Percentiles rank a stretch among this genome's conserved stretches.
Conservation (phyloP, 2,329 filamentous ascomycete genomes). For the Alternaria postmessia region DNA sequence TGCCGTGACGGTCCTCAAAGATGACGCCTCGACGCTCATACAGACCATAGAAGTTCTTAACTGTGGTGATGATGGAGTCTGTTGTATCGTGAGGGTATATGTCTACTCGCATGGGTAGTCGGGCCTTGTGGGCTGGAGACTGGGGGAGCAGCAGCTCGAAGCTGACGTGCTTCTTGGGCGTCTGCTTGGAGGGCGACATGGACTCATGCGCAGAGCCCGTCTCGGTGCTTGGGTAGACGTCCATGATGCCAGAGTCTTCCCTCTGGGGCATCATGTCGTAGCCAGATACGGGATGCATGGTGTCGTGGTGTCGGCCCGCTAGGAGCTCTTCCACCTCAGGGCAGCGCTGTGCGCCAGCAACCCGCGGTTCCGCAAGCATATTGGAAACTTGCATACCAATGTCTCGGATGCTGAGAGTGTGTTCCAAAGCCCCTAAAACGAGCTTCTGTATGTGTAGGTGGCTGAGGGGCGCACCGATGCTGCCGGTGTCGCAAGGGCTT, state of each 20-base stretch:
- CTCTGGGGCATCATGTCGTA: conserved; percentile 41
- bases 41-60: conserved; percentile 98
- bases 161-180: conserved; percentile 72
- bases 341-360: conserved; percentile 37
- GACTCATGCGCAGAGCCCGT: conserved; percentile 42
- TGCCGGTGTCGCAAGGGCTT: conserved; percentile 52
- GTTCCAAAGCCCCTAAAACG: conserved; percentile 28
- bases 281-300: conserved; percentile 30
- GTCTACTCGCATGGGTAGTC: conserved; percentile 84
- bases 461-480: conserved; percentile 43
- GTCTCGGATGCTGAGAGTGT: conserved; percentile 10
- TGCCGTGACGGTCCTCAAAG: conserved; percentile 90
- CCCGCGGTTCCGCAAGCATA: conserved; percentile 38
- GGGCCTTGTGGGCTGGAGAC: conserved; percentile 73
- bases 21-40: conserved; percentile 87
- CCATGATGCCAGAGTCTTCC: conserved; percentile 42
- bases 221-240: conserved; percentile 49
- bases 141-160: conserved; percentile 78
- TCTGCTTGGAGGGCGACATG: conserved; percentile 48
- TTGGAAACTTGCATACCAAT: conserved; percentile 45
- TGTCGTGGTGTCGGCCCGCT: conserved; percentile 40
- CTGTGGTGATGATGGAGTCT: conserved; percentile 95
- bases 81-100: conserved; percentile 97
- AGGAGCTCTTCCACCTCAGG: conserved; percentile 37
- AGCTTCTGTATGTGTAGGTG: conserved; percentile 30